phyloP scores from a whole-genome alignment of 345 rosid species.

The Salix purpurea region DNA sequence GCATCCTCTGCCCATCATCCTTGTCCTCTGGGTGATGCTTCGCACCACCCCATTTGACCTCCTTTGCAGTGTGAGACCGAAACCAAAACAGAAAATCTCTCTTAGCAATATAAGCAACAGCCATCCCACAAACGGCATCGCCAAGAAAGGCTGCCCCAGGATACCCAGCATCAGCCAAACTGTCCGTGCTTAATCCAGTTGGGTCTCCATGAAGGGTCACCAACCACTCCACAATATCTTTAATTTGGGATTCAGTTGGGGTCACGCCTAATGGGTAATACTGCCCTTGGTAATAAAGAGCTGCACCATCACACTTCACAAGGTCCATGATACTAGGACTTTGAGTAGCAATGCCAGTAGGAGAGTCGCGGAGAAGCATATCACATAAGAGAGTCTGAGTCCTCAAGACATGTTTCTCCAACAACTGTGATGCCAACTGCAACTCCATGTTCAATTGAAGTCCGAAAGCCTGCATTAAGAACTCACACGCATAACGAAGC shows the following conservation, averaged over 20 bases:
- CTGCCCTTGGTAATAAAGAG: slow-evolving; percentile 79
- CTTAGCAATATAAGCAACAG: slow-evolving; percentile 85
- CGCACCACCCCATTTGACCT: slow-evolving; percentile 99
- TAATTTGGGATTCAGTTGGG: slow-evolving; percentile 78
- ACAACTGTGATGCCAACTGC: slow-evolving; percentile 83
- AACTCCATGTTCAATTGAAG: slow-evolving; percentile 95
- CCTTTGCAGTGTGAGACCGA: slow-evolving; percentile 93
- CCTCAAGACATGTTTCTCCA: slow-evolving; percentile 82
- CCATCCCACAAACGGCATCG: slow-evolving; percentile 97
- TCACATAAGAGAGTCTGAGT: slow-evolving; percentile 93
- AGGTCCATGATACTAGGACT: slow-evolving; percentile 96
- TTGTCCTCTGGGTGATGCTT: slow-evolving; percentile 97
- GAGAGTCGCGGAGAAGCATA: slow-evolving; percentile 97
- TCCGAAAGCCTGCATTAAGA: slow-evolving; percentile 96
- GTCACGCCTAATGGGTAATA: slow-evolving; percentile 76
- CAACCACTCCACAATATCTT: slow-evolving; percentile 85
- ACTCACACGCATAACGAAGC: slow-evolving; percentile 93
- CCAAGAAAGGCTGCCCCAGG: slow-evolving; percentile 82
- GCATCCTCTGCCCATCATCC: slow-evolving; percentile 96
- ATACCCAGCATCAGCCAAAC: slow-evolving; percentile 90
- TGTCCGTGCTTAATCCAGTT: slow-evolving; percentile 91
- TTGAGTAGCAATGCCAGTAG: slow-evolving; percentile 87
- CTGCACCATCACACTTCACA: slow-evolving; percentile 92
- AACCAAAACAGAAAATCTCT: slow-evolving; percentile 93
- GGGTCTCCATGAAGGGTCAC: slow-evolving; percentile 80